Percentiles rank a stretch among this genome's conserved stretches.
Conservation (phyloP, 345 rosid genomes). For the Brassica juncea region DNA sequence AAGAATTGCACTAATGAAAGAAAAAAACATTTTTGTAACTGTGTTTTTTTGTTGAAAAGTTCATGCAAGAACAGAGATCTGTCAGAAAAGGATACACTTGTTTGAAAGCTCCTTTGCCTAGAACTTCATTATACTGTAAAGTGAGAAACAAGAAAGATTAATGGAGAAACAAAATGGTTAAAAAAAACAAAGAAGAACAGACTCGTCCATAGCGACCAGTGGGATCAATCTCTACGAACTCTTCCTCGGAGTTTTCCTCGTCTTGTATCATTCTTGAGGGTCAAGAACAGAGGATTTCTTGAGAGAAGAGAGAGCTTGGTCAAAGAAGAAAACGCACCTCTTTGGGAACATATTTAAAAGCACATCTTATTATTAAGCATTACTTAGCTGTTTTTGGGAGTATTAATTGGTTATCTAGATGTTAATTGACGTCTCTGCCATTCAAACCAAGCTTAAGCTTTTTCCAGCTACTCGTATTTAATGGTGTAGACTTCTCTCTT, state of each 20-base stretch:
- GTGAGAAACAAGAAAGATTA: neutral
- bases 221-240: conserved; percentile 83
- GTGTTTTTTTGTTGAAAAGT: neutral
- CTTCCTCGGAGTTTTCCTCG: conserved; percentile 61
- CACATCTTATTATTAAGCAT: neutral
- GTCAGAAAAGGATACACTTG: conserved; percentile 85
- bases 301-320: neutral
- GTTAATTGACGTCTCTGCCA: conserved; percentile 1
- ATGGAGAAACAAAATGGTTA: neutral
- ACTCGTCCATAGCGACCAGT: conserved; percentile 92
- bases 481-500: conserved; percentile 21
- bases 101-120: conserved; percentile 98
- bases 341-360: neutral
- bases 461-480: conserved; percentile 16
- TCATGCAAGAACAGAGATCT: conserved; percentile 17
- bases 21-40: neutral
- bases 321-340: neutral
- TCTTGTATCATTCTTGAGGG: conserved; percentile 45
- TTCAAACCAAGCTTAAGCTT: conserved; percentile 5
- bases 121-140: conserved; percentile 79
- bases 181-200: conserved; percentile 31
- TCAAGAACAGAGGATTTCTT: conserved; percentile 17
- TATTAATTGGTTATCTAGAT: neutral
- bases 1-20: conserved; percentile 52
- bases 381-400: neutral